These are phyloP conservation scores for Stemphylium lycopersici DNA, from an alignment of 2,329 filamentous ascomycete species.

Conservation along the genomic window DNA sequence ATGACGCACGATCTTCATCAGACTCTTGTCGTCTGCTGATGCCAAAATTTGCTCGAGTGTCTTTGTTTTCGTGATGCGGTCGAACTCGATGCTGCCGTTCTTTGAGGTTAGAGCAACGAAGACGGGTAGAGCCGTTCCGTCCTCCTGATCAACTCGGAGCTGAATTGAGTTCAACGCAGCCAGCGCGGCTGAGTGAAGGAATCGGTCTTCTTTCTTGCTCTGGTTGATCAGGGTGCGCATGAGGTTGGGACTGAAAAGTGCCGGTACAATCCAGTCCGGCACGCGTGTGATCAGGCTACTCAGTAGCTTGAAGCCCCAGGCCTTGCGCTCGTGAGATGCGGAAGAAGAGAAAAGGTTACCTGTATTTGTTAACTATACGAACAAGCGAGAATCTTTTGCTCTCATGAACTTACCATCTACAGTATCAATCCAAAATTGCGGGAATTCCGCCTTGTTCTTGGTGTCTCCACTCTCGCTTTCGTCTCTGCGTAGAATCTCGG, in stretches of 20 bases:
- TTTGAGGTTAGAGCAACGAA: constrained; percentile 72
- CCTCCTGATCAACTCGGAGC: constrained; percentile 63
- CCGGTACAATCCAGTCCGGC: constrained; percentile 57
- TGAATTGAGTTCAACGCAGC: constrained; percentile 77
- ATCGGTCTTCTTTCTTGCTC: constrained; percentile 43
- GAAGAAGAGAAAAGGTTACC: constrained; percentile 82
- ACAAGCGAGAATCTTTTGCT: neutral
- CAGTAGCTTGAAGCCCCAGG: constrained; percentile 88
- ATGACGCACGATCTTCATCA: constrained; percentile 60
- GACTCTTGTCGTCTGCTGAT: constrained; percentile 58
- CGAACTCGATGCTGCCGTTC: constrained; percentile 78
- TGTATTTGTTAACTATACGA: constrained; percentile 46
- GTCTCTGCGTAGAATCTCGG: constrained; percentile 41
- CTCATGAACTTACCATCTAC: constrained; percentile 75
- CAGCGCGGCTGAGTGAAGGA: constrained; percentile 70
- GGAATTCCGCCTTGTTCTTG: constrained; percentile 60
- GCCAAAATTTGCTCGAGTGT: constrained; percentile 77
- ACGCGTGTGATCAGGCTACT: constrained; percentile 70
- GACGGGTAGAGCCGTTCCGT: constrained; percentile 64
- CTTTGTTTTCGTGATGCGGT: constrained; percentile 83
- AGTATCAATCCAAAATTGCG: constrained; percentile 82
- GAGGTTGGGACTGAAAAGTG: constrained; percentile 82
- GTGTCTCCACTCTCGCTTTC: constrained; percentile 30
- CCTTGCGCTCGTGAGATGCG: constrained; percentile 87
- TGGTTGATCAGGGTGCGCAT: constrained; percentile 60